Conservation (phyloP, 2,329 filamentous ascomycete species). For the Aspergillus unguis region DNA sequence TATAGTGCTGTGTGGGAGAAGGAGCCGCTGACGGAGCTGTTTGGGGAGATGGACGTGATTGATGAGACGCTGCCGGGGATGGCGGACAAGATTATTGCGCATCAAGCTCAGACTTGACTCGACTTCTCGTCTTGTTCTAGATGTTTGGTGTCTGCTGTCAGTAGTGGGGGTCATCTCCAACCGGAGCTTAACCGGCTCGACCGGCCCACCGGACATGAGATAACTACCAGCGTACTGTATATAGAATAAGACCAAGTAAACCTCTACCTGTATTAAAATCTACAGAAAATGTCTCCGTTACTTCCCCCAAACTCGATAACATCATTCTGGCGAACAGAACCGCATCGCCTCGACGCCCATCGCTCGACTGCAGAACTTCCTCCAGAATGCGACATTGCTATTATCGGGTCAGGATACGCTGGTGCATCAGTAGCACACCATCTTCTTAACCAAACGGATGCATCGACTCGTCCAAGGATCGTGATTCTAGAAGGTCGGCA, state of each 20-base stretch:
- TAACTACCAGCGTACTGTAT: no score
- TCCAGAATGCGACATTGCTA: slow-evolving; percentile 42
- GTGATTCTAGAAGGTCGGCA: slow-evolving; percentile 41
- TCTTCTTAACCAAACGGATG: slow-evolving; percentile 26
- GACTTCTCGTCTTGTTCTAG: no score
- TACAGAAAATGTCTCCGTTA: neutral
- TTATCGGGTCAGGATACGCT: slow-evolving; percentile 47
- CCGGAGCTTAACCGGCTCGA: no score
- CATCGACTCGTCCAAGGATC: slow-evolving; percentile 16
- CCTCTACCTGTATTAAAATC: no score
- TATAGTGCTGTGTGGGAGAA: slow-evolving; percentile 25
- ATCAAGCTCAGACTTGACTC: neutral
- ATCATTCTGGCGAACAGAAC: slow-evolving; percentile 45
- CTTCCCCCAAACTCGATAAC: neutral
- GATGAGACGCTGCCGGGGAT: slow-evolving; percentile 24
- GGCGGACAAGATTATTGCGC: slow-evolving; percentile 30
- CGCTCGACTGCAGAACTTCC: slow-evolving; percentile 36
- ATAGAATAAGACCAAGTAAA: no score
- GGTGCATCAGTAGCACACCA: slow-evolving; percentile 44
- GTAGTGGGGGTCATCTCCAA: no score
- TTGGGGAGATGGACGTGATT: slow-evolving; percentile 31
- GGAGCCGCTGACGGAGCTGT: slow-evolving; percentile 23
- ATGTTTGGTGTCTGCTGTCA: no score
- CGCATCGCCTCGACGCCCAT: slow-evolving; percentile 40
- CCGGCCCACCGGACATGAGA: no score